Conservation (phyloP, 208 protist species). For the Lotmaria passim region DNA sequence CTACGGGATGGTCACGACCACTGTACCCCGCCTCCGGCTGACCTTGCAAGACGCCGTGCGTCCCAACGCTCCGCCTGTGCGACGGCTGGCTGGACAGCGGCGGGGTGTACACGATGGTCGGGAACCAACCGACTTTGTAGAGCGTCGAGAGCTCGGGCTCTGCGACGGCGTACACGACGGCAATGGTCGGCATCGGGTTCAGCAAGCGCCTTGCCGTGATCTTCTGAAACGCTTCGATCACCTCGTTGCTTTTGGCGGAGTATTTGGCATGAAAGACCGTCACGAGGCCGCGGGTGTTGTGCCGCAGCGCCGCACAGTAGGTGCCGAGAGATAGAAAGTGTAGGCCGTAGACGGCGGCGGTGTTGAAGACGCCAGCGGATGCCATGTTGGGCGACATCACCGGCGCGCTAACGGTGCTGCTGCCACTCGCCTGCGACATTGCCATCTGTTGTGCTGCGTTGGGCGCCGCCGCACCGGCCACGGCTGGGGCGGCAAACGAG, state of each 20-base stretch:
- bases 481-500: neutral
- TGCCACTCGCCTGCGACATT: conserved; percentile 2
- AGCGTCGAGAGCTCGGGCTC: conserved; percentile 83
- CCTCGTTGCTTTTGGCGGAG: conserved; percentile 65
- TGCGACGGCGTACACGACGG: conserved; percentile 77
- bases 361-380: conserved; percentile 28
- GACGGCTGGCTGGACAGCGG: conserved; percentile 18
- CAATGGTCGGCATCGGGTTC: conserved; percentile 71
- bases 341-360: conserved; percentile 33
- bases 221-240: conserved; percentile 57
- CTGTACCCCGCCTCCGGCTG: neutral
- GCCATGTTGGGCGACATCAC: conserved; percentile 27
- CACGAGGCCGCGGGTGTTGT: conserved; percentile 63
- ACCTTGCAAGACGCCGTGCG: neutral
- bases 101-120: conserved; percentile 84
- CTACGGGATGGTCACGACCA: neutral
- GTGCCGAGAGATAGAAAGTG: conserved; percentile 64
- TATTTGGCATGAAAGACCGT: conserved; percentile 89
- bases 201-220: conserved; percentile 63
- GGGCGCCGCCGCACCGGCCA: neutral
- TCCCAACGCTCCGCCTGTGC: neutral
- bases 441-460: neutral
- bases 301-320: conserved; percentile 44
- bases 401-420: neutral
- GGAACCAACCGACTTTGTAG: conserved; percentile 83